Evolutionary conservation across 306 rosid species (phyloP).

Genomic region (Abrus precatorius): DNA sequence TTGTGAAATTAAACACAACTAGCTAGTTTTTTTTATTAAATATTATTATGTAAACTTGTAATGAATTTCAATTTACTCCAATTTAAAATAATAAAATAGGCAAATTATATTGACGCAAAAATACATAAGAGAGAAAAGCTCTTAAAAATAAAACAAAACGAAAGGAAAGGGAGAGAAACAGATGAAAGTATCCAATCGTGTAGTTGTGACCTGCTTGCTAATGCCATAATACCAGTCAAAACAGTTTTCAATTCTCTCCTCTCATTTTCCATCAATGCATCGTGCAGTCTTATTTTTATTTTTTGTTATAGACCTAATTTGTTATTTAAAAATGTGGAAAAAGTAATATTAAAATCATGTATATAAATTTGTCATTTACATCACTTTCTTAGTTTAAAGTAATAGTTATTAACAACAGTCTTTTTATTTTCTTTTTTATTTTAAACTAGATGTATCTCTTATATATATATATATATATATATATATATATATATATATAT

Average conservation of each 20-base stretch:
- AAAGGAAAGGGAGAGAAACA: background rate
- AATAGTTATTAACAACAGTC: too few species aligned
- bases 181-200: background rate
- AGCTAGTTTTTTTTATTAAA: background rate
- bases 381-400: too few species aligned
- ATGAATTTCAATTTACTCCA: background rate
- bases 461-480: too few species aligned
- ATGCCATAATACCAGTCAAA: background rate
- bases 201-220: background rate
- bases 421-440: too few species aligned
- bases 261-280: background rate
- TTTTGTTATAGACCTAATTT: too few species aligned
- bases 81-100: background rate
- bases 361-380: too few species aligned
- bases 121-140: background rate
- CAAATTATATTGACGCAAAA: background rate
- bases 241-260: conserved; percentile 3
- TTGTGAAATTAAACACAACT: background rate
- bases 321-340: too few species aligned
- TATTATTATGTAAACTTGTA: background rate
- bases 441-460: too few species aligned
- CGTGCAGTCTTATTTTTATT: background rate
- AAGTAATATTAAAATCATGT: too few species aligned
- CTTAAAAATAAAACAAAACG: background rate
- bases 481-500: too few species aligned